These are phyloP conservation scores for Petunia axillaris DNA, from an alignment of 257 asterid genomes.

Conservation along the genomic window DNA sequence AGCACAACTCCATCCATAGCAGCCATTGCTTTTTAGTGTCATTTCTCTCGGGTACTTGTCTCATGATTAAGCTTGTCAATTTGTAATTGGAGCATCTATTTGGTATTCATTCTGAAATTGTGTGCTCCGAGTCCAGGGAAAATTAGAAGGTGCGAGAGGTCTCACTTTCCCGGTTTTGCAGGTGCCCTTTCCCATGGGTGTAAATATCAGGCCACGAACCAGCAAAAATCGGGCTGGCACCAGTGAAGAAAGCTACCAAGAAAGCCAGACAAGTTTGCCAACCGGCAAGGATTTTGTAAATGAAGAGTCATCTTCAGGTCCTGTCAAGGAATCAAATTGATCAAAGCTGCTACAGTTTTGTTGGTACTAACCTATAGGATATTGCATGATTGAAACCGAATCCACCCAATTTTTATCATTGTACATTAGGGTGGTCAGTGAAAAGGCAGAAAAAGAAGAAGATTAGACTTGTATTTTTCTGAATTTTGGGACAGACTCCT, in stretches of 20 bases:
- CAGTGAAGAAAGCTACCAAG: conserved; percentile 69
- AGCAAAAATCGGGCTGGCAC: conserved; percentile 61
- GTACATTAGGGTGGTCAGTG: conserved; percentile 61
- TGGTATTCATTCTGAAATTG: not conserved
- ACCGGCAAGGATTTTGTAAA: conserved; percentile 57
- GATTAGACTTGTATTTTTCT: conserved; percentile 35
- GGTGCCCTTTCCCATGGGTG: conserved; percentile 99
- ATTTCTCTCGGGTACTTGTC: conserved; percentile 2
- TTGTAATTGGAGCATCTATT: not conserved
- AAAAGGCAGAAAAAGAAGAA: conserved; percentile 41
- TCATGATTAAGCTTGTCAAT: not conserved
- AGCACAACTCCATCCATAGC: not conserved
- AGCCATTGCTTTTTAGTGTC: conserved; percentile 12
- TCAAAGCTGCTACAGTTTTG: conserved; percentile 41
- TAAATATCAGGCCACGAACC: conserved; percentile 73
- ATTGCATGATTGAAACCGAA: conserved; percentile 11
- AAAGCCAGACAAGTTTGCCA: conserved; percentile 41
- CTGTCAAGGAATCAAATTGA: conserved; percentile 77
- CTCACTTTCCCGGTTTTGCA: conserved; percentile 34
- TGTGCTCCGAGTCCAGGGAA: not conserved
- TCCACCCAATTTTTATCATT: conserved; percentile 63
- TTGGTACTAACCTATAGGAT: conserved; percentile 69
- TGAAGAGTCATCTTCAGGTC: conserved; percentile 66
- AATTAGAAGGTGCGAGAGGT: not conserved
- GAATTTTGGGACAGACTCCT: conserved; percentile 41